Base-by-base conservation (phyloP, 108 stramenopile genomes). In the Cyclostephanos tholiformis region DNA sequence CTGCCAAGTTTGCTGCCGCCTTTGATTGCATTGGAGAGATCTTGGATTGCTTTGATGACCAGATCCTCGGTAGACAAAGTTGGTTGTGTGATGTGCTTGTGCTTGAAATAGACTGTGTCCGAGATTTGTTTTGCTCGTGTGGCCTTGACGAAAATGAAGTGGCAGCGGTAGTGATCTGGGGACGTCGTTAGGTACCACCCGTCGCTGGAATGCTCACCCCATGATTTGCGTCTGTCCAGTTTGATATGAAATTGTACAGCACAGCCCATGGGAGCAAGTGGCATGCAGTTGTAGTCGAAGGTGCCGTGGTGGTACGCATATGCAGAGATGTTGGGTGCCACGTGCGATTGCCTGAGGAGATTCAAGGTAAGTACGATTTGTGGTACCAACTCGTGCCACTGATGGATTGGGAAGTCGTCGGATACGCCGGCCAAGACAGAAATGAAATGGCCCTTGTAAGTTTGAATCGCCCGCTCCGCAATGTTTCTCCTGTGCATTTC, bases 231-330 rank as follows among this genome's bases (percentile, higher is more conserved):
- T n/a, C n/a, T n/a, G n/a, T n/a, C n/a, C n/a, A n/a, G n/a, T 51
- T 63, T 75, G 14, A 35, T 48, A 32, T 82, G 81, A 4, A 39
- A 35, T 30, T 85, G 43, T 41, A 80, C 69, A n/a, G 50, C 48
- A 22, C 55, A 82, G 10, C 87, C 87, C 10, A 65, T 49, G 27
- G 87, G 84, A 2, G 79, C 84, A n/a, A 87, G 27, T 8, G 86
- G 86, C 38, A 72, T 74, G 16, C 64, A 35, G 46, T 87, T 82
- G 78, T 49, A 82, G 73, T 84, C 75, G 36, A 70, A 70, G 12
- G 16, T 52, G 5, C 80, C 80, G 19, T 56, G 43, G 3, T 50
- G 35, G n/a, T n/a, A n/a, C n/a, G n/a, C n/a, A n/a, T n/a, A n/a
- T n/a, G n/a, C n/a, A n/a, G n/a, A n/a, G n/a, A n/a, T n/a, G n/a